These are phyloP conservation scores for Alternaria viburni DNA, from an alignment of 2,329 filamentous ascomycete species.

Conservation along the genomic window DNA sequence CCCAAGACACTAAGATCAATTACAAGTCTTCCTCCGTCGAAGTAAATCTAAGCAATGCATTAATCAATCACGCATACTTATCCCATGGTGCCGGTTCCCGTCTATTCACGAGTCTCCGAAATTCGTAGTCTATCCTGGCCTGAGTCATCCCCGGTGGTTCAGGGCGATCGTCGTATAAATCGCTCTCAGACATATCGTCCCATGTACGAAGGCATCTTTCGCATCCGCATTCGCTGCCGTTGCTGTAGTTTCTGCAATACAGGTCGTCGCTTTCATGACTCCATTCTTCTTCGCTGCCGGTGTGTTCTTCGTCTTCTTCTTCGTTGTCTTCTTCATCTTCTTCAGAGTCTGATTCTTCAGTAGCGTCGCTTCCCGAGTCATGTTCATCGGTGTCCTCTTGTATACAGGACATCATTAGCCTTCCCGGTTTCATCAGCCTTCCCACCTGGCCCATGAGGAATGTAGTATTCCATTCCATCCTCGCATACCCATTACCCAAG, in stretches of 20 bases:
- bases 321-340: background rate
- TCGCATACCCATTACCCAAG: background rate
- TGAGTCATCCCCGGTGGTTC: background rate
- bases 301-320: background rate
- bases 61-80: background rate
- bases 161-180: background rate
- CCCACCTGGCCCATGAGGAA: background rate
- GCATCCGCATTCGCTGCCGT: background rate
- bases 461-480: background rate
- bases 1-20: background rate
- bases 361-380: background rate
- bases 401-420: background rate
- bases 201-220: background rate
- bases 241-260: background rate
- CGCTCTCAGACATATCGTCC: background rate
- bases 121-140: background rate
- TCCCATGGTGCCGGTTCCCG: background rate
- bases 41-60: background rate
- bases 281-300: background rate
- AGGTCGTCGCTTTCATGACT: background rate
- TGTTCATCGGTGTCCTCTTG: background rate
- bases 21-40: background rate
- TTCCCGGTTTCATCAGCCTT: background rate
- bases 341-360: background rate
- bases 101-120: background rate